These are phyloP conservation scores for Komagataea norvegica DNA, from an alignment of 1,139 yeast species.

Conservation along the genomic window DNA sequence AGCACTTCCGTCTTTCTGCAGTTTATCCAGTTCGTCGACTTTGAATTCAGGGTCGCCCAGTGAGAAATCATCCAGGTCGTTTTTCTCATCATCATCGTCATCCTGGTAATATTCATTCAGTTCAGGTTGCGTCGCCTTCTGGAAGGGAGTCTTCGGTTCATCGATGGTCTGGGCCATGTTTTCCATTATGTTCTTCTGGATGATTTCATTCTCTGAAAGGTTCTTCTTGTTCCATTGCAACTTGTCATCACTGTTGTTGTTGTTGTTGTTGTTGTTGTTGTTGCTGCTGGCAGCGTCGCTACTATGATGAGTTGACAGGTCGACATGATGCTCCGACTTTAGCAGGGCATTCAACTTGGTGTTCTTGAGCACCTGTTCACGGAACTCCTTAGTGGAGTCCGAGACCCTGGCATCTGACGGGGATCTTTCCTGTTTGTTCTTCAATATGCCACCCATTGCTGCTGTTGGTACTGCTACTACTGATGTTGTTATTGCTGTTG, in stretches of 20 bases:
- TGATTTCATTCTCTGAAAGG: slow-evolving; percentile 51
- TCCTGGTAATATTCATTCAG: slow-evolving; percentile 80
- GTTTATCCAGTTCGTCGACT: slow-evolving; percentile 24
- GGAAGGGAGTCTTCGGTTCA: slow-evolving; percentile 97
- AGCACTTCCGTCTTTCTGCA: slow-evolving; percentile 19
- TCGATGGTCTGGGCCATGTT: slow-evolving; percentile 54
- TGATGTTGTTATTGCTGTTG: no score
- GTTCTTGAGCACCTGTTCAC: slow-evolving; percentile 45
- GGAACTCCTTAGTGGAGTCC: slow-evolving; percentile 40
- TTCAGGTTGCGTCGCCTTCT: slow-evolving; percentile 84
- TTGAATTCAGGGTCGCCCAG: slow-evolving; percentile 50
- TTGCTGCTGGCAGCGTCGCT: no score
- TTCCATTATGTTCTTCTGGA: slow-evolving; percentile 34
- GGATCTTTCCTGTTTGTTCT: slow-evolving; percentile 31
- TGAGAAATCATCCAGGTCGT: slow-evolving; percentile 39
- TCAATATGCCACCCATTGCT: slow-evolving; percentile 36
- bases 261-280: not conserved
- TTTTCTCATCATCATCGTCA: slow-evolving; percentile 50
- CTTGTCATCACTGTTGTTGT: slow-evolving; percentile 31
- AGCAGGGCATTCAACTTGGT: slow-evolving; percentile 40
- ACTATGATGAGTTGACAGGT: no score
- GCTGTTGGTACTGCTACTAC: not conserved
- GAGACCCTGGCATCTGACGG: slow-evolving; percentile 16
- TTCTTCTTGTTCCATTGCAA: slow-evolving; percentile 71
- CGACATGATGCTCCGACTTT: slow-evolving; percentile 5